Percentiles rank a stretch among this genome's conserved stretches.
phyloP scores from a whole-genome alignment of 2,329 filamentous ascomycete genomes.

The Sporothrix mexicana region DNA sequence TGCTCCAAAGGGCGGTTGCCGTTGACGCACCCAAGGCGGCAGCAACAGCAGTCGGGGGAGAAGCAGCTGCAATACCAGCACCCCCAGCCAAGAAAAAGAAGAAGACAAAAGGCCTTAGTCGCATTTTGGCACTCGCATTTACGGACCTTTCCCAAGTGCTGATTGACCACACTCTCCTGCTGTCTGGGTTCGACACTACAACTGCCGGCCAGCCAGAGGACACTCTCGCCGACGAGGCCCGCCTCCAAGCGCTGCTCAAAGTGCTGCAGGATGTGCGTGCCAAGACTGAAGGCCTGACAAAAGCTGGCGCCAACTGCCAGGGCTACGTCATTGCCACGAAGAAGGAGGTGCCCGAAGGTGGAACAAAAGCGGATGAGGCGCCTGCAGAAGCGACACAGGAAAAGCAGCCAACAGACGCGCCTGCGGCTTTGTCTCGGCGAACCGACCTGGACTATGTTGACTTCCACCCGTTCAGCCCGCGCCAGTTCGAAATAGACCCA shows the following conservation, averaged over 20 bases:
- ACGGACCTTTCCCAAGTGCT: conserved; percentile 87
- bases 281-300: conserved; percentile 72
- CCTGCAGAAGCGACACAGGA: not conserved
- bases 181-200: conserved; percentile 67
- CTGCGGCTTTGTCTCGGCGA: conserved; percentile 16
- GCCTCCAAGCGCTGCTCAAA: conserved; percentile 70
- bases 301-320: conserved; percentile 63
- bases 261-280: conserved; percentile 73
- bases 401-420: conserved; percentile 10
- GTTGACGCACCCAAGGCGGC: conserved; percentile 48
- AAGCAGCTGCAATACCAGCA: not conserved
- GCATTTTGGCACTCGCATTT: conserved; percentile 80
- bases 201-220: conserved; percentile 62
- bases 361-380: not conserved
- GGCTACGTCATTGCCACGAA: conserved; percentile 81
- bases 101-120: conserved; percentile 77
- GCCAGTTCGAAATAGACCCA: conserved; percentile 74
- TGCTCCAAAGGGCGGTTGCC: conserved; percentile 66
- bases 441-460: conserved; percentile 78
- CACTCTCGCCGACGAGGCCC: conserved; percentile 68
- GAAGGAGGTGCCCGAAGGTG: not conserved
- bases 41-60: conserved; percentile 23
- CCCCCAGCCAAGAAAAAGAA: conserved; percentile 57
- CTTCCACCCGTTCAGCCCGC: conserved; percentile 89
- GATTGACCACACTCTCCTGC: conserved; percentile 78